Evolutionary conservation across 2,329 filamentous ascomycete species (phyloP).

Genomic region (Aureobasidium vineae): DNA sequence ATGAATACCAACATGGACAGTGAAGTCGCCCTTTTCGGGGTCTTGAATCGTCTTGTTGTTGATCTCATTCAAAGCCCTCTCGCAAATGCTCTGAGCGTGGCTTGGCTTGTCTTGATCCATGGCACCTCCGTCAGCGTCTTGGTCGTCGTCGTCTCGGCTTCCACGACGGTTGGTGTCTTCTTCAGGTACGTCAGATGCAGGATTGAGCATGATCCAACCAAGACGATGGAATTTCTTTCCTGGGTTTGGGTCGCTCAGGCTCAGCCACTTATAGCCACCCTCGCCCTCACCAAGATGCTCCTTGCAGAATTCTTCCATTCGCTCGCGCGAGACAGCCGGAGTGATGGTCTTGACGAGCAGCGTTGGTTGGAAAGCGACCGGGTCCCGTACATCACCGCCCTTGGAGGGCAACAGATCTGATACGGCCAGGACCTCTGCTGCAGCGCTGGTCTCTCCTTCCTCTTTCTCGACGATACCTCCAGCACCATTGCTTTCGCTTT

Average conservation of each 20-base stretch:
- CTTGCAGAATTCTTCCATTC: slow-evolving; percentile 91
- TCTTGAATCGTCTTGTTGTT: slow-evolving; percentile 98
- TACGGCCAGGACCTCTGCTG: slow-evolving; percentile 89
- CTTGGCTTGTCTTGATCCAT: slow-evolving; percentile 29
- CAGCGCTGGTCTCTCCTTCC: slow-evolving; percentile 87
- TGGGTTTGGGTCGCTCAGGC: slow-evolving; percentile 93
- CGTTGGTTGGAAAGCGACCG: slow-evolving; percentile 83
- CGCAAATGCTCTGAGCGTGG: slow-evolving; percentile 42
- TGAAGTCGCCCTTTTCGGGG: slow-evolving; percentile 89
- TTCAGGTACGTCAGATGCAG: slow-evolving; percentile 64
- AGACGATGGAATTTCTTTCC: slow-evolving; percentile 97
- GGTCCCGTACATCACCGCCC: slow-evolving; percentile 84
- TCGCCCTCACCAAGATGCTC: slow-evolving; percentile 89
- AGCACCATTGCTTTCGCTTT: slow-evolving; percentile 83
- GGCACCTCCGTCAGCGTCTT: slow-evolving; percentile 40
- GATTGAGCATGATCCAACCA: slow-evolving; percentile 96
- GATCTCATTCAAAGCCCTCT: slow-evolving; percentile 88
- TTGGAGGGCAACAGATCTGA: slow-evolving; percentile 82
- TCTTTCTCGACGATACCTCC: slow-evolving; percentile 89
- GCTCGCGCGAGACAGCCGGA: slow-evolving; percentile 89
- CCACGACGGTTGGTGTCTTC: slow-evolving; percentile 73
- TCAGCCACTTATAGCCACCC: slow-evolving; percentile 93
- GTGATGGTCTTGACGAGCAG: slow-evolving; percentile 97
- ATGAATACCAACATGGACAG: slow-evolving; percentile 95
- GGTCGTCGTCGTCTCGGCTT: slow-evolving; percentile 66